Percentiles rank a stretch among this genome's conserved stretches.
Evolutionary conservation across 2,329 filamentous ascomycete genomes (phyloP).

Genomic region (Aphanoascus verrucosus): DNA sequence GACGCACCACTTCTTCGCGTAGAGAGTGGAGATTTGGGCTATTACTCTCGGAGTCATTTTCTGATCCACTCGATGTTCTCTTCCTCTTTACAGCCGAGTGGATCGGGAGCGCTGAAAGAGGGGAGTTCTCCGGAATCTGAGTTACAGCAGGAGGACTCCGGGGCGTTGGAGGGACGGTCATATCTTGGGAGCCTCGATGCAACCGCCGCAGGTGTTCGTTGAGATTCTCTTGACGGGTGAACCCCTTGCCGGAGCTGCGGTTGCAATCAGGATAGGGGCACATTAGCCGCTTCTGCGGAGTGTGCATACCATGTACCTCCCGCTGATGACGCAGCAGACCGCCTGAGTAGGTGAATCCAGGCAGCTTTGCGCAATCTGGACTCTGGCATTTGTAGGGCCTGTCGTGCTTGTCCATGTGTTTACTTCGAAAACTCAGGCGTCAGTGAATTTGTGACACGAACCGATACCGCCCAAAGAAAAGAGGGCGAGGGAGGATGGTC

Average conservation of each 20-base stretch:
- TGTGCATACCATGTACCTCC: constrained; percentile 85
- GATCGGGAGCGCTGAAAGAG: neutral
- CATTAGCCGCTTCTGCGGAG: constrained; percentile 77
- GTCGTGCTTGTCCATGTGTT: constrained; percentile 98
- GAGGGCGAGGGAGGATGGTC: neutral
- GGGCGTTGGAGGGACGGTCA: neutral
- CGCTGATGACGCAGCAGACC: constrained; percentile 81
- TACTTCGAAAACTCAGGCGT: constrained; percentile 44
- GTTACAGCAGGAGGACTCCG: neutral
- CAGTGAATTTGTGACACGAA: neutral
- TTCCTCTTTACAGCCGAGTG: constrained; percentile 25
- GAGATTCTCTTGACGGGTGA: constrained; percentile 86
- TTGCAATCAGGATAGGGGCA: constrained; percentile 84
- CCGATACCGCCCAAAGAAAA: neutral
- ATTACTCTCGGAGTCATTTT: constrained; percentile 20
- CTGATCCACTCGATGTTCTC: constrained; percentile 18
- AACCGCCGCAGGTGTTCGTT: constrained; percentile 86
- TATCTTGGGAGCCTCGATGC: constrained; percentile 46
- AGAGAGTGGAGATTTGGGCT: constrained; percentile 36
- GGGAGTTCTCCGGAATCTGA: neutral
- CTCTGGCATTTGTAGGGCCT: constrained; percentile 78
- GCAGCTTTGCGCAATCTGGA: constrained; percentile 78
- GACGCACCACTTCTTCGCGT: constrained; percentile 55
- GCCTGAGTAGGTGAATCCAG: constrained; percentile 90
- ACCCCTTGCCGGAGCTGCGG: constrained; percentile 75